Evolutionary conservation across 345 rosid genomes (phyloP).

Genomic region (Boechera divaricarpa): DNA sequence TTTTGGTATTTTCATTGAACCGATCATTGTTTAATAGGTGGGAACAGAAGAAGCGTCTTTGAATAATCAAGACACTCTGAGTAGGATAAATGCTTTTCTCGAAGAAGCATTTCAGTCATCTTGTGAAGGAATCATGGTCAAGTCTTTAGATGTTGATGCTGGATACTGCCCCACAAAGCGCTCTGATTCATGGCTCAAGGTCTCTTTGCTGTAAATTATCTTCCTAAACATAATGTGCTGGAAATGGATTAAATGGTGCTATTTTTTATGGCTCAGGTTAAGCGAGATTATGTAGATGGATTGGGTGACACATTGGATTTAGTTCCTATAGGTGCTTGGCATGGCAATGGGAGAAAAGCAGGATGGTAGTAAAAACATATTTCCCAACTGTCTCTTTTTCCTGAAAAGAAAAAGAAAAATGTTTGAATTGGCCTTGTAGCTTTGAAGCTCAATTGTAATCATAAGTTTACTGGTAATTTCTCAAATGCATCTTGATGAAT

Average conservation of each 20-base stretch:
- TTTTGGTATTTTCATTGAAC: slow-evolving; percentile 19
- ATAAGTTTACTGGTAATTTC: not conserved
- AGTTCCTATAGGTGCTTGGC: slow-evolving; percentile 96
- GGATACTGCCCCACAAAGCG: slow-evolving; percentile 87
- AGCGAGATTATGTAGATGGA: slow-evolving; percentile 88
- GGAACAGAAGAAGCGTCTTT: slow-evolving; percentile 62
- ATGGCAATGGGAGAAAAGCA: slow-evolving; percentile 93
- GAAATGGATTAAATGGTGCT: slow-evolving; percentile 20
- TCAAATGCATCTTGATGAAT: slow-evolving; percentile 8
- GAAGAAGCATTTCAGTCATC: slow-evolving; percentile 72
- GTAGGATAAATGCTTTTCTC: slow-evolving; percentile 63
- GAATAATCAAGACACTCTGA: slow-evolving; percentile 51
- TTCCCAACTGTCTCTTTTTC: not conserved
- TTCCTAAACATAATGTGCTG: not conserved
- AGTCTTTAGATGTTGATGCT: slow-evolving; percentile 70
- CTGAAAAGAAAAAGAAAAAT: not conserved
- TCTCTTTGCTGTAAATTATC: slow-evolving; percentile 34
- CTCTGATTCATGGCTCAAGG: slow-evolving; percentile 91
- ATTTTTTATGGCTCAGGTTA: slow-evolving; percentile 59
- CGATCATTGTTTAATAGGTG: slow-evolving; percentile 50
- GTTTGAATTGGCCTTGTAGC: slow-evolving; percentile 1
- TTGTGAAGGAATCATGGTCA: slow-evolving; percentile 90
- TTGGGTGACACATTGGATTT: slow-evolving; percentile 83
- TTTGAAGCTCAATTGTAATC: not conserved
- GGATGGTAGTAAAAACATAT: slow-evolving; percentile 65